Evolutionary conservation across 192 early-diverging fungal species (phyloP), one percentile per base, ranked within the genome.

Genomic region (Backusella macrospora): DNA sequence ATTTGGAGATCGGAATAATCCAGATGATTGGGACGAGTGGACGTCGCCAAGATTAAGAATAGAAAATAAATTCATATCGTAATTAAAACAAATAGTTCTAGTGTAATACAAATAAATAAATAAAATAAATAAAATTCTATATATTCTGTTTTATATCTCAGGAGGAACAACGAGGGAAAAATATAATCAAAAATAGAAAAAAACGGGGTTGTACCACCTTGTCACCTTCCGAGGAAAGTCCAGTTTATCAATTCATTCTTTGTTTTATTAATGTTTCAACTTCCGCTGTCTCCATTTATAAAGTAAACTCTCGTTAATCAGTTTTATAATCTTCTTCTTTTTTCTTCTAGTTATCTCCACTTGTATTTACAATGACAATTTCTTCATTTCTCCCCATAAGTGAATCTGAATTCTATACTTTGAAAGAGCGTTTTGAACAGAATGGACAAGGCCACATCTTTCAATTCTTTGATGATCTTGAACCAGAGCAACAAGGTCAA

Each of bases 381-480:
- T 52, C 73, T 26, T 46, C 59, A 5, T 39, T 34, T 64, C 62
- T 75, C 6, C 55, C 44, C 46, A 64, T 82, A 10, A 76, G 77
- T 8, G 65, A 79, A 49, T 21, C 77, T 46, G 77, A 84, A 29
- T 46, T 81, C 42, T 62, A 77, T 70, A 70, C 81, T 0, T 83
- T 95, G 37, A 86, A 87, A 78, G 83, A 86, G 26, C 80, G 82
- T 62, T 96, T 89, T 81, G 78, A 83, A 21, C 86, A 73, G 1
- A 92, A 92, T 65, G 91, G 90, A 8, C 97, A 99, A 85, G 92
- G 82, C 29, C 97, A 99, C 74, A 87, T 98, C 40, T 92, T 99
- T 79, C 85, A 85, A 40, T 94, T 89, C 85, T 96, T 89, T 72
- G 89, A 94, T 55, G 77, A 84, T 40, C 90, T 99, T 18, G 65